Conservation (phyloP, 305 asterid genomes). For the Fraxinus floribunda region DNA sequence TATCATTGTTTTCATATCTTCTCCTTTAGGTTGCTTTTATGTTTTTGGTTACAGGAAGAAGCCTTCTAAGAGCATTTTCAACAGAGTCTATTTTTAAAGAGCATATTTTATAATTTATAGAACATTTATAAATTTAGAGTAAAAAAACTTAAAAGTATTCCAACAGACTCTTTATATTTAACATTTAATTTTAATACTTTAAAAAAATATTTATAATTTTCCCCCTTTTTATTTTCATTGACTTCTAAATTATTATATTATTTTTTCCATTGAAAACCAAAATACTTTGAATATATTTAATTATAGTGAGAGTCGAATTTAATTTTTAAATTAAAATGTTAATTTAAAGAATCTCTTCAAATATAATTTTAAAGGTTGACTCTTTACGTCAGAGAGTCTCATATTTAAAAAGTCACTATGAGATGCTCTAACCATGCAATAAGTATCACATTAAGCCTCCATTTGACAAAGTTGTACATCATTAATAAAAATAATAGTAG, state of each 20-base stretch:
- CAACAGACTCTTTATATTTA: too few relatives aligned
- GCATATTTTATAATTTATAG: too few relatives aligned
- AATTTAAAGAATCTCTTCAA: too few relatives aligned
- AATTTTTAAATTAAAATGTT: too few relatives aligned
- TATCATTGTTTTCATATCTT: neutral
- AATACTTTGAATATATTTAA: too few relatives aligned
- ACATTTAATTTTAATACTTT: too few relatives aligned
- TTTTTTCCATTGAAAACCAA: too few relatives aligned
- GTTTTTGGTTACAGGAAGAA: neutral
- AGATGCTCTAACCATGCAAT: neutral
- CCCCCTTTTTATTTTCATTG: too few relatives aligned
- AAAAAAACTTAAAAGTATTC: neutral
- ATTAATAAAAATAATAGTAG: neutral
- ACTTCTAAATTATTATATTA: too few relatives aligned
- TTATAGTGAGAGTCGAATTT: neutral
- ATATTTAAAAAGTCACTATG: neutral
- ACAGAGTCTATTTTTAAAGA: too few relatives aligned
- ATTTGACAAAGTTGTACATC: neutral
- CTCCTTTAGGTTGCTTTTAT: neutral
- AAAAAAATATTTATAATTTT: too few relatives aligned
- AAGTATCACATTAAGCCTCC: neutral
- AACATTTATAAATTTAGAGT: too few relatives aligned
- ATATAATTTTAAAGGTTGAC: neutral
- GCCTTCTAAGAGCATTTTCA: neutral
- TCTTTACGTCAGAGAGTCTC: neutral